A percentile compares a stretch with the other conserved stretches of the same genome.
Evolutionary conservation across 106 monocot genomes (phyloP).

Genomic region (Amphibolis antarctica): DNA sequence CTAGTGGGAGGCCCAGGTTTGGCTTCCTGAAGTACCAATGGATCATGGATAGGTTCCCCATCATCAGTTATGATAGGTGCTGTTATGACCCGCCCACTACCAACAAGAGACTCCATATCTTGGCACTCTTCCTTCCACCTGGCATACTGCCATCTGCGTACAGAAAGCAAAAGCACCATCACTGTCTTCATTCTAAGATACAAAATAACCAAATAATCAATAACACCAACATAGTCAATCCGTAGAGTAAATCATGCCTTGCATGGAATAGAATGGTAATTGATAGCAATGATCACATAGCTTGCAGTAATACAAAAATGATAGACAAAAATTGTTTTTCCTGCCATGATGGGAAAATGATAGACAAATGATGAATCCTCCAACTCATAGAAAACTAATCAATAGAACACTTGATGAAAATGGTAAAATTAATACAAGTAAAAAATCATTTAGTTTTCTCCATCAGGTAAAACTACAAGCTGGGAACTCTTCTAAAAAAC

Average conservation of each 20-base stretch:
- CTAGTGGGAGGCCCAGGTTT: slow-evolving; percentile 4
- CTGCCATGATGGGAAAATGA: no score
- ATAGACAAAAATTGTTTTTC: background rate
- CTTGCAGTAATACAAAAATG: background rate
- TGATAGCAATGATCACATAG: background rate
- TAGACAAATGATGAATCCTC: no score
- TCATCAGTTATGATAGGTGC: slow-evolving; percentile 85
- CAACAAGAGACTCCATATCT: slow-evolving; percentile 78
- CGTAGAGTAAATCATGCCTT: no score
- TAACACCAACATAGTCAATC: no score
- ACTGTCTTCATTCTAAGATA: no score
- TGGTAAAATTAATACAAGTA: no score
- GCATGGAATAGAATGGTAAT: no score
- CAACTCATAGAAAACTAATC: no score
- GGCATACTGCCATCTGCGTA: slow-evolving; percentile 69
- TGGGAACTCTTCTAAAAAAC: no score
- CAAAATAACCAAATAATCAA: background rate
- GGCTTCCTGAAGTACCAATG: slow-evolving; percentile 63
- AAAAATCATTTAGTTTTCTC: no score
- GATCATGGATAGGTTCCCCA: slow-evolving; percentile 71
- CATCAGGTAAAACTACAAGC: no score
- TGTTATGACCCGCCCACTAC: slow-evolving; percentile 80
- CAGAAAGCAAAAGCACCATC: background rate
- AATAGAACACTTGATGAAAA: no score
- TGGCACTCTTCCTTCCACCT: slow-evolving; percentile 71